Percentiles rank a stretch among this genome's conserved stretches.
Evolutionary conservation across 805 yeast genomes (phyloP).

Genomic region (Candida taoyuanica): DNA sequence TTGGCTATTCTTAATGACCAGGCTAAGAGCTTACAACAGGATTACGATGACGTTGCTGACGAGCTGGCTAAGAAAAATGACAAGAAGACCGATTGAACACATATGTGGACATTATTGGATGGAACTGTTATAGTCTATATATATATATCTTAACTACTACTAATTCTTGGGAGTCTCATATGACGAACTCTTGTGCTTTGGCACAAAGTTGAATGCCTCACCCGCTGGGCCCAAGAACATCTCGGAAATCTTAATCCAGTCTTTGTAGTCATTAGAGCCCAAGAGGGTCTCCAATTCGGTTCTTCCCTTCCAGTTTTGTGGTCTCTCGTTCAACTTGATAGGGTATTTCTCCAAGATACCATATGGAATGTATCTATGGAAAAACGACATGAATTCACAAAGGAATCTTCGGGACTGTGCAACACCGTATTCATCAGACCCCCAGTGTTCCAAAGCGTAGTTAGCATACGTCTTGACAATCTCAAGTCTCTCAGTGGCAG

Average conservation of each 20-base stretch:
- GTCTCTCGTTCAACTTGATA: constrained; percentile 86
- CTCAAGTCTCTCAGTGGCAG: constrained; percentile 84
- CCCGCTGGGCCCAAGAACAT: constrained; percentile 89
- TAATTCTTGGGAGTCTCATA: constrained; percentile 36
- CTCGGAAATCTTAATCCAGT: constrained; percentile 91
- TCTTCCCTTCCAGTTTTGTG: constrained; percentile 91
- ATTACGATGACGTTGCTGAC: constrained; percentile 44
- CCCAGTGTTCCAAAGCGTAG: constrained; percentile 95
- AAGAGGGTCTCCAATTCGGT: constrained; percentile 86
- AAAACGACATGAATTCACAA: constrained; percentile 92
- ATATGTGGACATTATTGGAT: too few relatives aligned
- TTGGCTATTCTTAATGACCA: constrained; percentile 68
- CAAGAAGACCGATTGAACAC: constrained; percentile 15
- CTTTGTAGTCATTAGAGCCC: constrained; percentile 79
- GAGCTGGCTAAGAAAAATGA: constrained; percentile 13
- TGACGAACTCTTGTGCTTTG: constrained; percentile 94
- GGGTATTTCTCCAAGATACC: constrained; percentile 89
- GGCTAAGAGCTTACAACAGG: constrained; percentile 58
- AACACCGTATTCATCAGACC: constrained; percentile 92
- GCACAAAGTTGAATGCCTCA: constrained; percentile 70
- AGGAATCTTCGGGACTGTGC: constrained; percentile 81
- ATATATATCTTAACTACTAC: too few relatives aligned
- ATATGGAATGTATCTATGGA: constrained; percentile 90
- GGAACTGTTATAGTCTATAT: too few relatives aligned
- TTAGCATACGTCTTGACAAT: constrained; percentile 64